Base-by-base conservation (phyloP, 805 yeast species). In the Kluyveromyces siamensis region DNA sequence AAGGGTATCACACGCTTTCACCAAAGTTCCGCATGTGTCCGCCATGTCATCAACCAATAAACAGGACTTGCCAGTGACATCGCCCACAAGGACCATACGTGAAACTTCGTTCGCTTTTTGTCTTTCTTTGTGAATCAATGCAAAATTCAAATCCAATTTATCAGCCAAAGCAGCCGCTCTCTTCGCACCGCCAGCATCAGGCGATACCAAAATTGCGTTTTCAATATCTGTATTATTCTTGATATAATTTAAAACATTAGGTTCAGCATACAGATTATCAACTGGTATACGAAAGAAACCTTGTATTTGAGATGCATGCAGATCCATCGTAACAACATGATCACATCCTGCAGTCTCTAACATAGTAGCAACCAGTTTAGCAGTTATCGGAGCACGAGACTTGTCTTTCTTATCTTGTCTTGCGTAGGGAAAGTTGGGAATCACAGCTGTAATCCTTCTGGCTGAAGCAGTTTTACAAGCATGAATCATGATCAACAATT, bases 131-230 rank as follows among this genome's bases (percentile, higher is more conserved):
- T 91, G 99, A 59, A 91, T 93, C 64, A 91, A 79, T 0, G 99
- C 98, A 70, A 91, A 91, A 65, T 85, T 88, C 57, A 91, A 76
- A 60, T 93, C 98, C 55, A 93, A 73, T 59, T 85, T 80, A 61
- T 91, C 98, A 13, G 98, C 98, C 46, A 91, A 72, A 6, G 90
- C 82, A 2, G 98, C 98, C 27, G 90, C 99, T 56, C 99, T 79
- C 68, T 91, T 91, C 48, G 98, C 98, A 51, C 99, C 99, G 58
- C 99, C 99, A 2, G 99, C 99, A 71, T 91, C 99, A 2, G 99
- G 99, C 5, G 96, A 88, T 11, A 91, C 95, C 48, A 91, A 79
- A 46, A 89, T 87, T 9, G 89, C 76, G 50, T 81, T 73, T 33
- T 70, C 68, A 52, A 72, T 68, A 53, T 77, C 74, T 41, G 80